phyloP scores from a whole-genome alignment of 768 basidiomycete species.

The Boletales sp. region DNA sequence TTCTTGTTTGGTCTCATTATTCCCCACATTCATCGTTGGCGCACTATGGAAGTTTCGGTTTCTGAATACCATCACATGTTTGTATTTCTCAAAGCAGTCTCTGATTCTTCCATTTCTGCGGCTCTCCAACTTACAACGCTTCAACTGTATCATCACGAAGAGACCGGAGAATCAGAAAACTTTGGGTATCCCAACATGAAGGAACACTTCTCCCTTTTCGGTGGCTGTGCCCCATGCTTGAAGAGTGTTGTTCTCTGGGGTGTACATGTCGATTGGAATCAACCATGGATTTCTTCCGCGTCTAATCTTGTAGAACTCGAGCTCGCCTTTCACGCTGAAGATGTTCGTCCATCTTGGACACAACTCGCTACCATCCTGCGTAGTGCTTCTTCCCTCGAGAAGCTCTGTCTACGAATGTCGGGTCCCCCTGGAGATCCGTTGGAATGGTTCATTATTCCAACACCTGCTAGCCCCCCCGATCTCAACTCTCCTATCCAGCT shows the following conservation, averaged over 20 bases:
- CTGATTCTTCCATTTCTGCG: slow-evolving; percentile 33
- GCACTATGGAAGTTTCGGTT: slow-evolving; percentile 44
- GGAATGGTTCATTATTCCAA: slow-evolving; percentile 31
- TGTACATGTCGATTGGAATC: slow-evolving; percentile 66
- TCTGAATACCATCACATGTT: slow-evolving; percentile 47
- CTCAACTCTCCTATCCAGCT: slow-evolving; percentile 31
- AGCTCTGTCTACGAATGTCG: slow-evolving; percentile 51
- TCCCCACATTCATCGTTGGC: slow-evolving; percentile 56
- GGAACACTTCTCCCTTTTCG: slow-evolving; percentile 46
- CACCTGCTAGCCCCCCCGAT: slow-evolving; percentile 14
- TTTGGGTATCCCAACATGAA: slow-evolving; percentile 27
- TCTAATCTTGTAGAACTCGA: slow-evolving; percentile 46
- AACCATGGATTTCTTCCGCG: slow-evolving; percentile 29
- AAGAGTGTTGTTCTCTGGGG: slow-evolving; percentile 55
- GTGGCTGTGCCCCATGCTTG: slow-evolving; percentile 51
- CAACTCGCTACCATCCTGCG: slow-evolving; percentile 52
- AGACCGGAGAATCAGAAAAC: slow-evolving; percentile 32
- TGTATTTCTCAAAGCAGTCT: slow-evolving; percentile 39
- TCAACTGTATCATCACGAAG: slow-evolving; percentile 55
- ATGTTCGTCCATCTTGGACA: slow-evolving; percentile 58
- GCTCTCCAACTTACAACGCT: slow-evolving; percentile 56
- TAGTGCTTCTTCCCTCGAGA: slow-evolving; percentile 50
- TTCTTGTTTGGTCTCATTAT: slow-evolving; percentile 37
- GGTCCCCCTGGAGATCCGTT: slow-evolving; percentile 47
- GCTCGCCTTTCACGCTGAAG: slow-evolving; percentile 57